Base-by-base conservation (phyloP, 2,329 filamentous ascomycete genomes). In the Fusarium aywerte region DNA sequence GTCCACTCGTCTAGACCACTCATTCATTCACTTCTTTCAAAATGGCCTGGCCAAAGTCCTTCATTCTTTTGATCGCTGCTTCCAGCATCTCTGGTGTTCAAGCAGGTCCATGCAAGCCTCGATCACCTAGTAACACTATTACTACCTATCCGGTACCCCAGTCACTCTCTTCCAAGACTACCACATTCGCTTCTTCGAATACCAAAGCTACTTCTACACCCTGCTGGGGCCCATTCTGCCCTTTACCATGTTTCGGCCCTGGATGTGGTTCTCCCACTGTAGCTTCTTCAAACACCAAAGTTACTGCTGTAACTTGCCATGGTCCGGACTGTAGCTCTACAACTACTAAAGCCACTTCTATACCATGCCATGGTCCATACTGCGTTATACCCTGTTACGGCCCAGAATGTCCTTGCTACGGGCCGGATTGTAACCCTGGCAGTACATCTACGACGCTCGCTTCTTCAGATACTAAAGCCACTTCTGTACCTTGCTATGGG, bases 51-150 rank as follows among this genome's bases (percentile, higher is more conserved):
- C 15, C 48, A 42, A 58, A 49, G 21, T 66, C 65, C 12, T 54
- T 66, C 65, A 9, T 69, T 68, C 16, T 62, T 58, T 36, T 68
- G 35, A 38, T 69, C 23, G 36, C 51, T 49, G 38, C 53, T 53
- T 45, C 47, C 6, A 49, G 44, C 39, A 43, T 69, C 7, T 8
- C 36, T n/a, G 27, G 43, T 8, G 39, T 66, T 15, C 45, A 51
- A 4, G 65, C 40, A 32, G 65, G 65, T 5, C 65, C 51, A 25
- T 68, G 65, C 16, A 65, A 61, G n/a, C 65, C 65, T 45, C 57
- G 65, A 15, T 58, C 36, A 11, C 23, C 47, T 10, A 49, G 33
- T 36, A 66, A 61, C 13, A 56, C 16, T 21, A 23, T 48, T 12
- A 32, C 65, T 38, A 62, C 65, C 42, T 58, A 68, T 45, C 36